Base-by-base conservation (phyloP, 202 grass and related monocot genomes). In the Panicum hallii region DNA sequence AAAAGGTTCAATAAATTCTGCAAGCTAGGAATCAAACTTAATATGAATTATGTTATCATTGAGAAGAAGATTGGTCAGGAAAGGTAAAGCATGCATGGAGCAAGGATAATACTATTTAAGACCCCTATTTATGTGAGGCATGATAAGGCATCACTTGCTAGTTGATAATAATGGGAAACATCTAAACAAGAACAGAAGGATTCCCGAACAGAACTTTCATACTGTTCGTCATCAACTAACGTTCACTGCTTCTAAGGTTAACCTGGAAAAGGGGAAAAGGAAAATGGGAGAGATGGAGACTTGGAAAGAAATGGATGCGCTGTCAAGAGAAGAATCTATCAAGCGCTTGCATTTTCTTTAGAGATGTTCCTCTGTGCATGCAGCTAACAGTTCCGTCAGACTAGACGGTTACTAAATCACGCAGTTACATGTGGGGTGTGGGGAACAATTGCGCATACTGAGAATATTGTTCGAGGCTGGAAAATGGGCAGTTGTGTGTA, bases 241-340 rank as follows among this genome's bases (percentile, higher is more conserved):
- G 45, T 52, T 63, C 54, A 72, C 77, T 75, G 53, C 42, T 43
- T 52, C 45, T 54, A 64, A 79, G 6, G 44, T 63, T 64, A 28
- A 79, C 44, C 45, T 30, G 32, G 57, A 79, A 72, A 64, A 11
- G 20, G 19, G 67, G 10, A 49, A 30, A 30, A 26, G 15, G 7
- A 79, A 79, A 72, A 34, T 22, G 36, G 34, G 9, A 70, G 19
- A 20, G 70, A 73, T 52, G 47, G 32, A 17, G 78, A 16, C 34
- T 45, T 72, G 36, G 56, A 79, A 73, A 53, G 28, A 15, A 54
- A 86, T 64, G 42, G 70, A 54, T 70, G 6, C 19, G 6, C 19
- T 75, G 72, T 84, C 61, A 12, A 45, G 58, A 75, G 50, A 74
- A 66, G 61, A 76, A 56, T 84, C 82, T 53, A 77, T 77, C 23